A percentile compares a stretch with the other conserved stretches of the same genome.
Conservation (phyloP, 768 basidiomycete species). For the Dendrothele bispora region DNA sequence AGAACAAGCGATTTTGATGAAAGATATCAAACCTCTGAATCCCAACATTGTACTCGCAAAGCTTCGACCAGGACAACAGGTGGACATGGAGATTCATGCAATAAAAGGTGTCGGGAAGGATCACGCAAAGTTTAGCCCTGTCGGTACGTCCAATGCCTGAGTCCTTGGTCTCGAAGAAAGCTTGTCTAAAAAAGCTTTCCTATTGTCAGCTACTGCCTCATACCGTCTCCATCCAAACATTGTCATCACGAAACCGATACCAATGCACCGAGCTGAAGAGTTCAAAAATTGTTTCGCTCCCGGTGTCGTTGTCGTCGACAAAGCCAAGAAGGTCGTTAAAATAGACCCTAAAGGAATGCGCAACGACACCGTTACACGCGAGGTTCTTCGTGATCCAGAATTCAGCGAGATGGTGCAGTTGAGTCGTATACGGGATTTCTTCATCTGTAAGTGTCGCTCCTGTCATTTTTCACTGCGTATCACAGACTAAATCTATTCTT, state of each 20-base stretch:
- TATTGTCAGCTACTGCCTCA: slow-evolving; percentile 79
- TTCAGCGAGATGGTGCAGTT: slow-evolving; percentile 84
- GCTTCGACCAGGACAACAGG: slow-evolving; percentile 84
- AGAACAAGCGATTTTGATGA: slow-evolving; percentile 63
- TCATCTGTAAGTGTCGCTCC: slow-evolving; percentile 69
- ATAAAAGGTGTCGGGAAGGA: slow-evolving; percentile 92
- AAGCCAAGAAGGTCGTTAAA: slow-evolving; percentile 54
- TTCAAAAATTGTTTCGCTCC: slow-evolving; percentile 89
- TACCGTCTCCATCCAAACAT: slow-evolving; percentile 92
- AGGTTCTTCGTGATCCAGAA: slow-evolving; percentile 90
- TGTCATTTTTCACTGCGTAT: background rate
- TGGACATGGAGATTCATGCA: slow-evolving; percentile 87
- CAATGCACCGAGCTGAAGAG: slow-evolving; percentile 71
- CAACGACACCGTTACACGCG: slow-evolving; percentile 87
- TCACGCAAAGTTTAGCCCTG: slow-evolving; percentile 96
- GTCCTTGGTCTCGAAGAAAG: background rate
- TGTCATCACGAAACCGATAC: slow-evolving; percentile 72
- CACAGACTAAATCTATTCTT: slow-evolving; percentile 4
- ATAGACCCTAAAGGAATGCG: slow-evolving; percentile 68
- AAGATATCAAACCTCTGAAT: slow-evolving; percentile 67
- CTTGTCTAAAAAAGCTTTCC: background rate
- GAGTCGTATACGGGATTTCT: slow-evolving; percentile 85
- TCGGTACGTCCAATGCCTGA: too few species aligned
- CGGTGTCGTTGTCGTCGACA: slow-evolving; percentile 70
- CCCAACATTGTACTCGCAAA: slow-evolving; percentile 88